phyloP scores from a whole-genome alignment of 345 rosid species.

The Aegle marmelos region DNA sequence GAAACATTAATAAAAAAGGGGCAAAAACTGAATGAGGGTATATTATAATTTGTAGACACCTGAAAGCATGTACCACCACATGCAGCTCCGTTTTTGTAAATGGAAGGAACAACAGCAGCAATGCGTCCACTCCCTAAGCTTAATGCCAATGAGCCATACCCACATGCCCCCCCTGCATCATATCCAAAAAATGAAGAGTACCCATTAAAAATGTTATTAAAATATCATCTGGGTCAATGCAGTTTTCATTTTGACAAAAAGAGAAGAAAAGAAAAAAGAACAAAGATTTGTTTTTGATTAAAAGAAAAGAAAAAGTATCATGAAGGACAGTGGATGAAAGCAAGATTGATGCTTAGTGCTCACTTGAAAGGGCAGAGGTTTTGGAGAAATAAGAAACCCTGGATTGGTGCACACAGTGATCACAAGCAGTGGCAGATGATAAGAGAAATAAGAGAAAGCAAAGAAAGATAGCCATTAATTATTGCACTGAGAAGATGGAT shows the following conservation, averaged over 20 bases:
- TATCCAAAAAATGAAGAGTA: slow-evolving; percentile 17
- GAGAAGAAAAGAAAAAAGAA: background rate
- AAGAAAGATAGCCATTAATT: slow-evolving; percentile 30
- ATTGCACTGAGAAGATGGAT: background rate
- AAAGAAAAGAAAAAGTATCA: background rate
- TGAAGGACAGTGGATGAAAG: background rate
- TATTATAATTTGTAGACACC: slow-evolving; percentile 22
- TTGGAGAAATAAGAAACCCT: slow-evolving; percentile 69
- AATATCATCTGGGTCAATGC: slow-evolving; percentile 21
- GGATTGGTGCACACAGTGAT: slow-evolving; percentile 71
- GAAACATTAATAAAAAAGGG: background rate
- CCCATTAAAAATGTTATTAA: slow-evolving; percentile 19
- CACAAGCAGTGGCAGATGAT: slow-evolving; percentile 62
- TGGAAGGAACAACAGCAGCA: slow-evolving; percentile 66
- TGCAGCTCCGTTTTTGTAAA: slow-evolving; percentile 80
- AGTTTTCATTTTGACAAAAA: background rate
- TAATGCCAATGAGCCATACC: slow-evolving; percentile 72
- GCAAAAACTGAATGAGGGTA: background rate
- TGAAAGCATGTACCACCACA: slow-evolving; percentile 93
- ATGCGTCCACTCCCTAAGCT: slow-evolving; percentile 59
- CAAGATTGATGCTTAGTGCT: background rate
- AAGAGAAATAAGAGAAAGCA: slow-evolving; percentile 36
- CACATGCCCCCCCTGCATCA: slow-evolving; percentile 83
- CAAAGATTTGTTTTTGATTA: background rate
- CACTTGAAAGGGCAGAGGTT: slow-evolving; percentile 66